Percentiles rank a stretch among this genome's conserved stretches.
These are phyloP conservation scores for Penicillium antarcticum DNA, from an alignment of 495 filamentous ascomycete genomes.

Conservation along the genomic window DNA sequence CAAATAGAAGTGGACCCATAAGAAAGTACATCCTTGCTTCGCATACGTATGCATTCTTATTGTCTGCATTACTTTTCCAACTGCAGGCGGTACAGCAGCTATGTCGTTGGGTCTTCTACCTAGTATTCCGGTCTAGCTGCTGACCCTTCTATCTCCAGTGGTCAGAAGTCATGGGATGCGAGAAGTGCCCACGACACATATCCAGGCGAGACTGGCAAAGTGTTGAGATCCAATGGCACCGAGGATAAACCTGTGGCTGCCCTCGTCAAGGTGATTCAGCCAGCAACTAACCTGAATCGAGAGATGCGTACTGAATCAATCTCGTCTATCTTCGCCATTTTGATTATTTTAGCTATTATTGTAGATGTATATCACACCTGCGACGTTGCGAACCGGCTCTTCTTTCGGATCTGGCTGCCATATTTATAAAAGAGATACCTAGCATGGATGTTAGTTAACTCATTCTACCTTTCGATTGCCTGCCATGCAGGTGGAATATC, in stretches of 20 bases:
- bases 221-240: constrained; percentile 9
- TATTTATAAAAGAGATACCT: constrained; percentile 65
- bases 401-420: constrained; percentile 51
- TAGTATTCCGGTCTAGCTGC: neutral
- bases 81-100: constrained; percentile 17
- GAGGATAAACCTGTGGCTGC: constrained; percentile 3
- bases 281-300: neutral
- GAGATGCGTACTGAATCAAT: neutral
- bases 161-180: constrained; percentile 1
- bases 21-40: constrained; percentile 1
- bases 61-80: constrained; percentile 12
- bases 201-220: neutral
- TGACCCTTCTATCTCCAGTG: neutral
- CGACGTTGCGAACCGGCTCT: constrained; percentile 49
- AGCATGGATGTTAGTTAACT: constrained; percentile 1
- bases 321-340: too few relatives aligned
- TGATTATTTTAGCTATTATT: too few relatives aligned
- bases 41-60: neutral
- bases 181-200: neutral
- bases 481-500: constrained; percentile 7
- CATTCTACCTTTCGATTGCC: neutral
- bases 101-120: constrained; percentile 5
- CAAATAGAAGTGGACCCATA: neutral
- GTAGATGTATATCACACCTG: constrained; percentile 16
- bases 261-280: neutral